These are phyloP conservation scores for Alternaria ethzedia DNA, from an alignment of 2,329 filamentous ascomycete species.

Conservation along the genomic window DNA sequence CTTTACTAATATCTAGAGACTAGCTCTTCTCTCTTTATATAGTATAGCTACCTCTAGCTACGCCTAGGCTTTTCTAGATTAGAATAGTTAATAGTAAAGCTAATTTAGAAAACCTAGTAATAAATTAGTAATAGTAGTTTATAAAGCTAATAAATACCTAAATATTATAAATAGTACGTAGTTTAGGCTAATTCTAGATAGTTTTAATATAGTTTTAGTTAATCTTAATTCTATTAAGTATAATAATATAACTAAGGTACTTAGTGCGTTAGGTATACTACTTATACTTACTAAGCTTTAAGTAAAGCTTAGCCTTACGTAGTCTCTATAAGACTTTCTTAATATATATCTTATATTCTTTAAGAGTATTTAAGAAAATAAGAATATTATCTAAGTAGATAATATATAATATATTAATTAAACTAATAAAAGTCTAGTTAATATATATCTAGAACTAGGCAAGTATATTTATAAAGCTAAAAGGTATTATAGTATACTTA, in stretches of 20 bases:
- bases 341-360: background rate
- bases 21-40: background rate
- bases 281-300: background rate
- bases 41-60: background rate
- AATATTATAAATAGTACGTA: background rate
- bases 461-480: background rate
- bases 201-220: background rate
- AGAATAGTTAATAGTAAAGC: background rate
- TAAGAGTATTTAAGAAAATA: background rate
- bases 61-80: background rate
- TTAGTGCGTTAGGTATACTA: background rate
- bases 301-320: background rate
- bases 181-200: background rate
- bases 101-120: background rate
- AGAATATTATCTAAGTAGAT: background rate
- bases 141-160: background rate
- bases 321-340: background rate
- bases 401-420: background rate
- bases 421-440: background rate
- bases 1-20: background rate
- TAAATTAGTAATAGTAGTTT: background rate
- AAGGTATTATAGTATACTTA: background rate
- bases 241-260: background rate
- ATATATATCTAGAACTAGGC: background rate
- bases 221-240: background rate